Evolutionary conservation across 1,284 basidiomycete genomes (phyloP), one percentile per base, ranked within the genome.

Genomic region (Schizopora paradoxa): DNA sequence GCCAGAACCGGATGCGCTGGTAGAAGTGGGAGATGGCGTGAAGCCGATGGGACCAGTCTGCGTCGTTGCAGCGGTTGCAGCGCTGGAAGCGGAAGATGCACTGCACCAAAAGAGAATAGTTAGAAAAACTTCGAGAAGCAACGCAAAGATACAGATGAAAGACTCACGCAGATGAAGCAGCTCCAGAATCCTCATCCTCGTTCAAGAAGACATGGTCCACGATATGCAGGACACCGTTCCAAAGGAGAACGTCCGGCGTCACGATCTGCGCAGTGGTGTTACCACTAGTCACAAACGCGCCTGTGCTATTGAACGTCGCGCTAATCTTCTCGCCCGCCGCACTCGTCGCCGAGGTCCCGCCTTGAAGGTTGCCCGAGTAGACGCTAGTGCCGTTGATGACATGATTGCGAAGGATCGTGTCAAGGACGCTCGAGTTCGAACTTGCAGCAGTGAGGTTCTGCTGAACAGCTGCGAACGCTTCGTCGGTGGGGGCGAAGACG

Each of bases 181-280:
- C 77, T 3, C 55, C 54, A 2, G 70, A 43, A 61, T 87, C 66
- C 11, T 58, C 60, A 11, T 66, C 59, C 3, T 72, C 69, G 62
- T 84, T 76, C 39, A 79, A 49, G 37, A 89, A 68, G 8, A 87
- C 79, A 2, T 61, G 54, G 59, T 87, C 74, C 51, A 89, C 77
- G 41, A 85, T 62, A 60, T 90, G 84, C 5, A 87, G 58, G 19
- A 90, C 86, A 48, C 87, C 87, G 55, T 89, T 89, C 23, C 69
- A 60, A 21, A 78, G 63, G 53, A 90, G 67, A 6, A 88, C 69
- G 59, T 91, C 84, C 19, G 77, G 65, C 43, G 70, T 67, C 19
- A 83, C 58, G 56, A 91, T 79, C 52, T 64, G 64, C 6, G 81
- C 82, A 13, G 72, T 73, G 6, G 72, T 65, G 36, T 73, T 73